Evolutionary conservation across 164 flowering plant species (phyloP), one percentile per base, ranked within the genome.

Genomic region (Nymphaea colorata): DNA sequence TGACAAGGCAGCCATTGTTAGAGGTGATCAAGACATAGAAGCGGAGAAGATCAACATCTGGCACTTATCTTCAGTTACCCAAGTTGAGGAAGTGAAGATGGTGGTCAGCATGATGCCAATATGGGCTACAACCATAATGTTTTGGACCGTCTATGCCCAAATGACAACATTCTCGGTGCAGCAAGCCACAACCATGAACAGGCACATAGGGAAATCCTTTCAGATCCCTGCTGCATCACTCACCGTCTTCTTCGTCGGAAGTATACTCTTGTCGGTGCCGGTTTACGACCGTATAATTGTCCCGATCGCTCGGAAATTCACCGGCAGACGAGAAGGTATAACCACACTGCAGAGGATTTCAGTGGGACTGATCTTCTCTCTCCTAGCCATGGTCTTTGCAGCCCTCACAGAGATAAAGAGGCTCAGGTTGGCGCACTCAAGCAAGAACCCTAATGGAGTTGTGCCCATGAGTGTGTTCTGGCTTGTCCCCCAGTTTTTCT

Each of bases 151-250:
- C 53, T 80, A 86, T 62, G 91, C 89, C 4, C 91, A 86, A 65
- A 80, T 85, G 87, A 80, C 81, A 43, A 86, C 91, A 14, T 85
- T 86, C 66, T 86, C 91, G 0, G 91, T 86, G 6, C 77, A 84
- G 3, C 91, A 86, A 71, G 87, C 91, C 4, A 76, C 83, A 69
- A 82, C 91, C 67, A 79, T 86, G 89, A 72, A 85, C 77, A 81
- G 88, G 16, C 83, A 74, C 73, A 71, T 86, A 0, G 82, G 82
- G 4, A 88, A 89, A 5, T 68, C 57, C 53, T 93, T 93, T 75
- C 80, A 80, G 64, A 93, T 93, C 69, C 98, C 98, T 0, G 94
- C 98, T 0, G 98, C 90, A 55, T 93, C 97, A 2, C 88, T 93
- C 67, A 89, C 97, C 3, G 91, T 87, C 72, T 91, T 93, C 81